These are phyloP conservation scores for Aspergillus udagawae DNA, from an alignment of 2,329 filamentous ascomycete genomes.

Conservation along the genomic window DNA sequence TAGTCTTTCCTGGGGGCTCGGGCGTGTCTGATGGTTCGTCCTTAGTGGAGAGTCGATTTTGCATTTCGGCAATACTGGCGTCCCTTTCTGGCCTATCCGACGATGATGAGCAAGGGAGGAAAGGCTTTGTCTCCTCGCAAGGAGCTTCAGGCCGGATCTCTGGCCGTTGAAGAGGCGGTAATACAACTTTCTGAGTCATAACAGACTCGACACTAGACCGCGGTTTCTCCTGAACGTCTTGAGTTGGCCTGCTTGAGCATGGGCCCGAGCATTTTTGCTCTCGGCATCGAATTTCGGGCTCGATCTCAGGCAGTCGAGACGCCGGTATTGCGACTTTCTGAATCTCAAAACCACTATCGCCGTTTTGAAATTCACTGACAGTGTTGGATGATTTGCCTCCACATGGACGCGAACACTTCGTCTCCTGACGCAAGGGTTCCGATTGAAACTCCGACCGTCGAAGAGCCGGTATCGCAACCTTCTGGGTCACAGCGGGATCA, in stretches of 20 bases:
- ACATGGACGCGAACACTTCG: neutral
- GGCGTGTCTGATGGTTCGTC: neutral
- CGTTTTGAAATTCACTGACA: neutral
- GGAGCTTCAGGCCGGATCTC: neutral
- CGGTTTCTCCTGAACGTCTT: slow-evolving; percentile 25
- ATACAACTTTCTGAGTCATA: slow-evolving; percentile 30
- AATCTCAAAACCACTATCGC: neutral
- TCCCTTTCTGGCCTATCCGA: neutral
- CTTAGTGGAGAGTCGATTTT: neutral
- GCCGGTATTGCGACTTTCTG: neutral
- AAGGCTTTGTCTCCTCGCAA: neutral
- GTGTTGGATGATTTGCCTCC: neutral
- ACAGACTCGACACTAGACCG: slow-evolving; percentile 14
- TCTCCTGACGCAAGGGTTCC: neutral
- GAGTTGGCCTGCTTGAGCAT: slow-evolving; percentile 19
- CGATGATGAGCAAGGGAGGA: neutral
- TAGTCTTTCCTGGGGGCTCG: neutral
- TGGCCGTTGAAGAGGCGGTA: slow-evolving; percentile 25
- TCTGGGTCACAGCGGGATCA: slow-evolving; percentile 17
- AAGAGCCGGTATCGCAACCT: slow-evolving; percentile 35
- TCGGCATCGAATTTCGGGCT: neutral
- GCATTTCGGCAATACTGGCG: neutral
- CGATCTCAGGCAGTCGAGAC: neutral
- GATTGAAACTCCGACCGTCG: slow-evolving; percentile 5
- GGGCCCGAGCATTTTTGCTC: neutral